These are phyloP conservation scores for Datura wrightii DNA, from an alignment of 257 asterid species.

Conservation along the genomic window DNA sequence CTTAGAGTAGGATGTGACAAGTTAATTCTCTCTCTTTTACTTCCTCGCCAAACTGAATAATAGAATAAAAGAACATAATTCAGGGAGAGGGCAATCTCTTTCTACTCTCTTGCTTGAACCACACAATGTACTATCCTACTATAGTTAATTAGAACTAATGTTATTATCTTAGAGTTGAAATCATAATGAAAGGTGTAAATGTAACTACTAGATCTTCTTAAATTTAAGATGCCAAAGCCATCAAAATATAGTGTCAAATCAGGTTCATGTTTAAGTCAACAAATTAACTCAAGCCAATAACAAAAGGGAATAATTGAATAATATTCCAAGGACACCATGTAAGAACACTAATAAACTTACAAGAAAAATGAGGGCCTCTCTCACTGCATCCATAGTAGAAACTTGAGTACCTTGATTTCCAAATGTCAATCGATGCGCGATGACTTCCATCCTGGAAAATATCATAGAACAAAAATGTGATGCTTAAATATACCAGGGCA, in stretches of 20 bases:
- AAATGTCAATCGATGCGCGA: conserved; percentile 77
- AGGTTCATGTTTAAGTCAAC: conserved; percentile 32
- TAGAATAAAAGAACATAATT: neutral
- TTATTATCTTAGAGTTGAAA: neutral
- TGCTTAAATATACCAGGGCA: conserved; percentile 13
- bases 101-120: neutral
- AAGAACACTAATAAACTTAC: conserved; percentile 56
- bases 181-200: conserved; percentile 13
- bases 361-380: conserved; percentile 66
- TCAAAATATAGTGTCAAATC: neutral
- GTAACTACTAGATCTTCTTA: neutral
- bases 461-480: neutral
- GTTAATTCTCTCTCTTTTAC: neutral
- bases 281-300: conserved; percentile 27
- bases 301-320: neutral
- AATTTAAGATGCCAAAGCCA: conserved; percentile 19
- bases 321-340: neutral
- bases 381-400: conserved; percentile 88
- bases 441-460: conserved; percentile 62
- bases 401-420: conserved; percentile 84
- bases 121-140: neutral
- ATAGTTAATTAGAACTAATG: conserved; percentile 4
- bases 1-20: conserved; percentile 19
- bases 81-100: neutral
- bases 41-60: neutral